phyloP scores from a whole-genome alignment of 768 basidiomycete genomes.

The Russula olivacea region DNA sequence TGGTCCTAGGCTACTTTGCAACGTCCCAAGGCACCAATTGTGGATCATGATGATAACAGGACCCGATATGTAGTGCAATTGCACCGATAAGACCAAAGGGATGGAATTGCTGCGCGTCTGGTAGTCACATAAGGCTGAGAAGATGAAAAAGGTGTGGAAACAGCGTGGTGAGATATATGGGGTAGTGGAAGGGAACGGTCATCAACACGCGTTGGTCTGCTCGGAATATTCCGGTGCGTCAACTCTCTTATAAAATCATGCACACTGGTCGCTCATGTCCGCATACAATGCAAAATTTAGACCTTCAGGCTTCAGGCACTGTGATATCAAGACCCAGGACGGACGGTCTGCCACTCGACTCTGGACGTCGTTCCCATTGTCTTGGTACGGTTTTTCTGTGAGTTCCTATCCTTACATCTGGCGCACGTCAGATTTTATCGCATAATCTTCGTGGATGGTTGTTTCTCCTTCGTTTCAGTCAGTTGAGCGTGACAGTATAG shows the following conservation, averaged over 20 bases:
- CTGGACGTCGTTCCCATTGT: neutral
- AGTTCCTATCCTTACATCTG: neutral
- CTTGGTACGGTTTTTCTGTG: neutral
- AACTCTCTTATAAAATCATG: neutral
- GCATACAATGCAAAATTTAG: neutral
- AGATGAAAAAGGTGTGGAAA: slow-evolving; percentile 1
- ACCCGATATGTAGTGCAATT: neutral
- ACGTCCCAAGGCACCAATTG: neutral
- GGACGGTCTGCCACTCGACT: neutral
- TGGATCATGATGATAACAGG: neutral
- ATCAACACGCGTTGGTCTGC: neutral
- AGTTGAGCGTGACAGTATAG: neutral
- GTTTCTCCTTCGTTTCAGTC: neutral
- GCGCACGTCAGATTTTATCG: neutral
- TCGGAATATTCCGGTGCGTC: neutral
- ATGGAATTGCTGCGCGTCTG: neutral
- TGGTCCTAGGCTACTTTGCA: neutral
- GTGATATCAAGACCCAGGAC: neutral
- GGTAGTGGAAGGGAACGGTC: neutral
- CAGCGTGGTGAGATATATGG: slow-evolving; percentile 1
- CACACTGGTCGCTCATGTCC: neutral
- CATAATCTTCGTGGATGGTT: neutral
- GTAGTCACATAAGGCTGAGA: neutral
- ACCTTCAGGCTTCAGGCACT: neutral
- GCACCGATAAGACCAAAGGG: neutral